Conservation (phyloP, 1,284 basidiomycete genomes). For the Stereum hirsutum region DNA sequence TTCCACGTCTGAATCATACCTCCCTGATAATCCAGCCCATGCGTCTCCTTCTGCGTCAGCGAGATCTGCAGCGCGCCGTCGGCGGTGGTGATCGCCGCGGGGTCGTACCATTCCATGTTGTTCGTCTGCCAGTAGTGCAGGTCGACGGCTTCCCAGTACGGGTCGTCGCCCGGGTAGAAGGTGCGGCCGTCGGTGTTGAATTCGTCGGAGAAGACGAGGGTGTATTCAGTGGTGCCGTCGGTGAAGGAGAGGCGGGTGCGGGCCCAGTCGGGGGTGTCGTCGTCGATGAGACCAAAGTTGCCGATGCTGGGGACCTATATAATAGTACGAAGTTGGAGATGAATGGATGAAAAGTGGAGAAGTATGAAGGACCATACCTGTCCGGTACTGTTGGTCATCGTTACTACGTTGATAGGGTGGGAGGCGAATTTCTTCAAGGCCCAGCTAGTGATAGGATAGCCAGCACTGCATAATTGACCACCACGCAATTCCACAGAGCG, state of each 20-base stretch:
- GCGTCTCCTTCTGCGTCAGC: slow-evolving; percentile 51
- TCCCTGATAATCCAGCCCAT: slow-evolving; percentile 71
- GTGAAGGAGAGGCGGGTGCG: slow-evolving; percentile 38
- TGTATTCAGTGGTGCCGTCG: slow-evolving; percentile 33
- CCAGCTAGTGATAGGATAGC: slow-evolving; percentile 73
- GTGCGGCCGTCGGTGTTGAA: slow-evolving; percentile 76
- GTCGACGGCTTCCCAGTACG: slow-evolving; percentile 65
- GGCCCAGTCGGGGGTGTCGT: slow-evolving; percentile 58
- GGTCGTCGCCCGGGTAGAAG: slow-evolving; percentile 63
- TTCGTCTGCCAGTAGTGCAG: slow-evolving; percentile 52
- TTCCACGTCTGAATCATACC: slow-evolving; percentile 76
- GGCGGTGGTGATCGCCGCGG: slow-evolving; percentile 70
- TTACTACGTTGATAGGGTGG: slow-evolving; percentile 74
- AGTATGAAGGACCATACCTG: slow-evolving; percentile 32
- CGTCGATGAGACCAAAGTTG: slow-evolving; percentile 67
- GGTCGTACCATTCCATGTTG: slow-evolving; percentile 57
- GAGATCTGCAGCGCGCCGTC: slow-evolving; percentile 78
- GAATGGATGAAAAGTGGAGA: not conserved
- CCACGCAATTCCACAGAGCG: not conserved
- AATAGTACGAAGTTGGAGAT: slow-evolving; percentile 8
- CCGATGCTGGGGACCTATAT: slow-evolving; percentile 60
- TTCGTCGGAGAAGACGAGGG: slow-evolving; percentile 85
- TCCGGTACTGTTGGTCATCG: slow-evolving; percentile 72
- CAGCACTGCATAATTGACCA: slow-evolving; percentile 38
- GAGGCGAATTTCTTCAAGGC: slow-evolving; percentile 45